Percentiles rank a stretch among this genome's conserved stretches.
Conservation (phyloP, 2,329 filamentous ascomycete genomes). For the Fusarium tjaetaba region DNA sequence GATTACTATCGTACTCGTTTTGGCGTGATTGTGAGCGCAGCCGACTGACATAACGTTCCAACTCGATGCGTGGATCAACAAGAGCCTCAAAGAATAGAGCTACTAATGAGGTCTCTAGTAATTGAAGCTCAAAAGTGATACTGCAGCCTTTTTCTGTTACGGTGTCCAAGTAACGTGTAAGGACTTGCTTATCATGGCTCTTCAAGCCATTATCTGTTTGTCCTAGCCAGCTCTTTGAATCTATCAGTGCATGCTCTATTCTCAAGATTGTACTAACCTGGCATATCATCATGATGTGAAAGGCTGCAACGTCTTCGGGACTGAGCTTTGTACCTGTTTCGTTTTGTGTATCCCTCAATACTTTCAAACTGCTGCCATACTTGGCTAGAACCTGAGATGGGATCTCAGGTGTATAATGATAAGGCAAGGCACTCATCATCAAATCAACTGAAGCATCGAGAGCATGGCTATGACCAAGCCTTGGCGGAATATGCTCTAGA, state of each 20-base stretch:
- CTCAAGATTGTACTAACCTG: constrained; percentile 36
- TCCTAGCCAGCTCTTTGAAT: constrained; percentile 43
- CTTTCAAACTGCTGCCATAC: constrained; percentile 43
- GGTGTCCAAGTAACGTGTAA: background rate
- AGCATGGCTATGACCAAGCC: constrained; percentile 55
- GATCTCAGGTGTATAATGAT: constrained; percentile 26
- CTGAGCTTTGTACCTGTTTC: constrained; percentile 30
- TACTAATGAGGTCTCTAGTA: background rate
- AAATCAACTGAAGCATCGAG: constrained; percentile 51
- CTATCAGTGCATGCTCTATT: background rate
- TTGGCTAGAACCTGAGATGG: constrained; percentile 33
- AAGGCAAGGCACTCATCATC: constrained; percentile 38
- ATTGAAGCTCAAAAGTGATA: background rate
- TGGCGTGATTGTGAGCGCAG: background rate
- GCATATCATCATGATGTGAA: constrained; percentile 49
- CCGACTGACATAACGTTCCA: background rate
- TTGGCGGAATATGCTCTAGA: constrained; percentile 53
- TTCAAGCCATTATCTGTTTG: constrained; percentile 10
- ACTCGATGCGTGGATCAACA: background rate
- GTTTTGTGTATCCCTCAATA: constrained; percentile 35
- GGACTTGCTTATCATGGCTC: background rate
- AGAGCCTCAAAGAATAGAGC: background rate
- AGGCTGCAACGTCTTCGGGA: constrained; percentile 46
- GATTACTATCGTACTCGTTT: background rate
- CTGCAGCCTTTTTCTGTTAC: background rate